phyloP scores from a whole-genome alignment of 2,329 filamentous ascomycete species.

The Trichoderma sp. region DNA sequence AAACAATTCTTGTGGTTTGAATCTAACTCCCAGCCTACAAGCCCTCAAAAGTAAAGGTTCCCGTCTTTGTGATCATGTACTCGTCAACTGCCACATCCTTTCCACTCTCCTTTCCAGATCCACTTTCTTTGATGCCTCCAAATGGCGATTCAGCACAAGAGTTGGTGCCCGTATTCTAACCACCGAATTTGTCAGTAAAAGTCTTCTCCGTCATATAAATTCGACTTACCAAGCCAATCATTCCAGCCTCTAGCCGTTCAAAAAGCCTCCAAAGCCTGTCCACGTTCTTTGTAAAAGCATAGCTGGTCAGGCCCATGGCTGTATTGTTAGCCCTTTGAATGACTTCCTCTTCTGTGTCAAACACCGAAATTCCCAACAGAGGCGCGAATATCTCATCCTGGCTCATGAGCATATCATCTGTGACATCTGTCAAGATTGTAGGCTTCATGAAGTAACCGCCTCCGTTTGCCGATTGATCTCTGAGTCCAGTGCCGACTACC shows the following conservation, averaged over 20 bases:
- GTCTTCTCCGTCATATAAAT: not conserved
- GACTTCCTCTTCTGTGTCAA: conserved; percentile 71
- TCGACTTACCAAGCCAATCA: conserved; percentile 43
- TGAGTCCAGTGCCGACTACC: conserved; percentile 58
- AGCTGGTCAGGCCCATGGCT: conserved; percentile 72
- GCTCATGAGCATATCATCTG: conserved; percentile 66
- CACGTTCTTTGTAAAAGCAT: conserved; percentile 65
- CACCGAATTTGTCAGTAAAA: not conserved
- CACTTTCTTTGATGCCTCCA: conserved; percentile 54
- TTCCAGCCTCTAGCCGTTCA: conserved; percentile 53
- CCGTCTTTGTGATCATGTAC: conserved; percentile 52
- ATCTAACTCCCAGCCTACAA: conserved; percentile 16
- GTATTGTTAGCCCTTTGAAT: conserved; percentile 66
- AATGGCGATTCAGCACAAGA: conserved; percentile 52
- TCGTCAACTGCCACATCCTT: conserved; percentile 54
- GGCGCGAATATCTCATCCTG: conserved; percentile 75
- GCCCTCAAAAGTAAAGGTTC: conserved; percentile 47
- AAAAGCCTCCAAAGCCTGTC: conserved; percentile 48
- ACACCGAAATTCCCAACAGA: conserved; percentile 69
- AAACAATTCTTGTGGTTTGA: not conserved
- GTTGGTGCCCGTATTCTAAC: conserved; percentile 46
- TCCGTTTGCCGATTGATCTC: conserved; percentile 48
- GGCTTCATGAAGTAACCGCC: conserved; percentile 67
- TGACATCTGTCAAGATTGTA: conserved; percentile 70
- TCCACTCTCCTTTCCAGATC: conserved; percentile 52